Conservation (phyloP, 805 yeast species). For the Ogataea neopini region DNA sequence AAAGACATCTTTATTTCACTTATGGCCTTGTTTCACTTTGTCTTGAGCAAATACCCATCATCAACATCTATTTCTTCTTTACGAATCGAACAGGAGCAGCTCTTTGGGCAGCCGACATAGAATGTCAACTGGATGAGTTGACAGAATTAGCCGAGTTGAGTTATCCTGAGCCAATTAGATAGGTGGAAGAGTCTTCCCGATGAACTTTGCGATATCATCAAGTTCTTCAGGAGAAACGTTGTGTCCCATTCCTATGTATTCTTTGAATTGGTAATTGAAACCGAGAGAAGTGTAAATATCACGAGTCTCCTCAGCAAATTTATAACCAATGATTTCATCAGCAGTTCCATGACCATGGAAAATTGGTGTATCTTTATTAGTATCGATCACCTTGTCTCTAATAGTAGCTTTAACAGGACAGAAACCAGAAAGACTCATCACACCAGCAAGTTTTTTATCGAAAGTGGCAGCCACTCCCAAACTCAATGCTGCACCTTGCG, state of each 20-base stretch:
- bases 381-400: constrained; percentile 26
- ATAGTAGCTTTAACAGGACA: constrained; percentile 41
- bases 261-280: constrained; percentile 48
- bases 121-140: constrained; percentile 16
- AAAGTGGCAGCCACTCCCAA: constrained; percentile 57
- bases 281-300: constrained; percentile 50
- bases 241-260: constrained; percentile 68
- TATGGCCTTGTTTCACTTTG: constrained; percentile 55
- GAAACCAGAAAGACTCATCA: constrained; percentile 78
- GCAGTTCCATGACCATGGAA: constrained; percentile 87
- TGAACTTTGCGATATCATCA: constrained; percentile 48
- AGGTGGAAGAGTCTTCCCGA: constrained; percentile 36
- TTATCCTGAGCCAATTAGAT: neutral
- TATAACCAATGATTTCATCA: constrained; percentile 63
- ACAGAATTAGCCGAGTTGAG: too few species aligned
- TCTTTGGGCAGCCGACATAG: constrained; percentile 55
- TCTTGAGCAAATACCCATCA: constrained; percentile 55
- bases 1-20: constrained; percentile 38
- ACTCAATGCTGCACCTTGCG: constrained; percentile 89
- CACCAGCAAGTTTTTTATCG: constrained; percentile 73
- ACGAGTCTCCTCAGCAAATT: constrained; percentile 41
- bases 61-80: constrained; percentile 54
- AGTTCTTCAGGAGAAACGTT: constrained; percentile 69
- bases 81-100: constrained; percentile 67
- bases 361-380: constrained; percentile 66